Evolutionary conservation across 768 basidiomycete species (phyloP), one percentile per base, ranked within the genome.

Genomic region (Hirschioporus abietinus): DNA sequence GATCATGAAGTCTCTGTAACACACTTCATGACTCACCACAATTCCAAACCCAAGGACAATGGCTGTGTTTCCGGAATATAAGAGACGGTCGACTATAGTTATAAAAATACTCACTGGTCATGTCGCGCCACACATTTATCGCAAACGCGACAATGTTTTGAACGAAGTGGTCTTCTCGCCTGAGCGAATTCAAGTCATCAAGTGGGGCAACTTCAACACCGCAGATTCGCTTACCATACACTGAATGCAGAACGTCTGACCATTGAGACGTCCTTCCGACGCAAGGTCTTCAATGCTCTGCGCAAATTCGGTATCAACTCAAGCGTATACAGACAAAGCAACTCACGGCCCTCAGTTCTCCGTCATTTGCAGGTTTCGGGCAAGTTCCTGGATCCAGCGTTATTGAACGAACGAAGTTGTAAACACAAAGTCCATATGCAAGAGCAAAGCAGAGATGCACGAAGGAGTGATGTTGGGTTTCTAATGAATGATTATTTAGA

Each of bases 21-120:
- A 59, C n/a, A 20, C 30, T 30, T 8, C 30, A 26, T n/a, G 35
- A 77, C 90, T 27, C 74, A 94, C 93, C 88, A 75, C 96, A 98
- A 77, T 99, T 99, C 96, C 96, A 99, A 18, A 98, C 89, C 97
- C 97, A 99, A 1, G 96, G 97, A 71, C 97, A 99, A 72, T 99
- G 96, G 72, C 95, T 96, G 61, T 8, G 30, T 58, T 60, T 30
- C 60, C 30, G 4, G 30, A 6, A 52, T 6, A 15, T 20, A 5
- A 15, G 20, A 52, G 4, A 23, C 1, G 62, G 35, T 10, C 67
- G 35, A 71, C 67, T 66, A 60, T 6, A 65, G 63, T 65, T 9
- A 17, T 52, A 7, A 60, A 25, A 7, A 59, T 1, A 8, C 92
- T 74, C 75, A 97, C 95, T 99, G 97, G 73, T 99, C 97, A 72